Base-by-base conservation (phyloP, 768 basidiomycete species). In the Gelatoporia subvermispora region DNA sequence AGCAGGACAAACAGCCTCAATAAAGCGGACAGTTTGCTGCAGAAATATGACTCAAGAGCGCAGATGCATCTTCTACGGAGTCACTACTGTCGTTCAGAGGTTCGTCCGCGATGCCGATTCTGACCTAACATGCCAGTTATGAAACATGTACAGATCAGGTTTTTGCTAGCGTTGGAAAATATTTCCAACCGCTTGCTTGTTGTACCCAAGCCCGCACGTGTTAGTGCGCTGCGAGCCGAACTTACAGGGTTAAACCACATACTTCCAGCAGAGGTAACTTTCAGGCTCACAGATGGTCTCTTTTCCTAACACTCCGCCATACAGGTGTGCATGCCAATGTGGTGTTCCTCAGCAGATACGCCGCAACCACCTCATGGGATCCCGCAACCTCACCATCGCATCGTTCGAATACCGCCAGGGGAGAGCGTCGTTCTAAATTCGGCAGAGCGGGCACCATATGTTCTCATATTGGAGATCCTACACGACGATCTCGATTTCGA, bases 351-450 rank as follows among this genome's bases (percentile, higher is more conserved):
- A 7, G 83, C 91, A 13, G 85, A 88, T 62, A 63, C 66, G 21
- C 71, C 74, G 21, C 65, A 64, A 49, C 56, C 66, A 18, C 64
- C 68, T 13, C 60, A 60, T 24, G 65, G 66, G 35, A 66, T 72
- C 35, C 72, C 77, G 5, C 72, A 80, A 59, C 81, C 88, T 4
- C 95, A 98, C 64, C 93, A 97, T 64, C 85, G 92, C 37, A 91
- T 99, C 44, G 93, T 98, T 43, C 84, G 96, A 54, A 95, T 99
- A 60, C 94, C 95, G 10, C 95, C 96, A 2, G 92, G 94, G 13
- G 96, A 99, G 71, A 88, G 91, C 48, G 96, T 98, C 39, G 96
- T 98, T 9, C 77, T 99, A 22, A 99, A 99, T 64, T 98, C 95
- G 17, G 96, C 96, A 3, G 94, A 99, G 67, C 80, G 89, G 31